These are phyloP conservation scores for Tetrapyrgos nigripes DNA, from an alignment of 1,284 basidiomycete species.

Conservation along the genomic window DNA sequence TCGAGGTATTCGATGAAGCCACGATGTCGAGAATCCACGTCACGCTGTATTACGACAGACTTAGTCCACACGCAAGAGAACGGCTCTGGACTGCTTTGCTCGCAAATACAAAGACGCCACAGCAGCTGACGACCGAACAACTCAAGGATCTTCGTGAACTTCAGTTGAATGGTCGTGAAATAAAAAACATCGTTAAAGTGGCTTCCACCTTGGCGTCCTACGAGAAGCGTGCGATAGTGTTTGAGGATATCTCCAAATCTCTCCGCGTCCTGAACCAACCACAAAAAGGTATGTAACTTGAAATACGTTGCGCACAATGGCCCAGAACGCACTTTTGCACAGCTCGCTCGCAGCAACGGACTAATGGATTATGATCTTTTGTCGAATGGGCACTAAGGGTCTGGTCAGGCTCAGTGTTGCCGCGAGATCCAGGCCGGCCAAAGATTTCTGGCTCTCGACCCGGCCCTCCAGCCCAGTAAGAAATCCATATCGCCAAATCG, in stretches of 20 bases:
- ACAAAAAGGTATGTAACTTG: too few species aligned
- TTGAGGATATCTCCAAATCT: neutral
- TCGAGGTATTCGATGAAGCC: conserved; percentile 38
- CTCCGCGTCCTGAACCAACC: neutral
- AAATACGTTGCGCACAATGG: too few species aligned
- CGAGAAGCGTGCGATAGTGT: neutral
- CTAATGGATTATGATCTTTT: too few species aligned
- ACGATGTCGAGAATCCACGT: conserved; percentile 41
- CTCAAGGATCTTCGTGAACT: conserved; percentile 9
- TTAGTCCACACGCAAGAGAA: conserved; percentile 25
- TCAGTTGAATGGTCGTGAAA: conserved; percentile 24
- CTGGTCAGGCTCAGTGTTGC: too few species aligned
- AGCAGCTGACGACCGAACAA: neutral
- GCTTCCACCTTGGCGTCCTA: neutral
- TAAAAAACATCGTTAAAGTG: conserved; percentile 2
- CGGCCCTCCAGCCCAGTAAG: too few species aligned
- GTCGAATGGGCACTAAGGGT: too few species aligned
- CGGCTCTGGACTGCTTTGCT: conserved; percentile 36
- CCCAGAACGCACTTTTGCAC: too few species aligned
- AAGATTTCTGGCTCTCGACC: too few species aligned
- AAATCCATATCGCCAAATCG: too few species aligned
- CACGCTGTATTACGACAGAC: conserved; percentile 35
- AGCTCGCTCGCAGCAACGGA: too few species aligned
- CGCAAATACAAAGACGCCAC: conserved; percentile 3
- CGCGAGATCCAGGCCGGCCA: too few species aligned